phyloP scores from a whole-genome alignment of 352 stramenopile species.

The Phytophthora palmivora region DNA sequence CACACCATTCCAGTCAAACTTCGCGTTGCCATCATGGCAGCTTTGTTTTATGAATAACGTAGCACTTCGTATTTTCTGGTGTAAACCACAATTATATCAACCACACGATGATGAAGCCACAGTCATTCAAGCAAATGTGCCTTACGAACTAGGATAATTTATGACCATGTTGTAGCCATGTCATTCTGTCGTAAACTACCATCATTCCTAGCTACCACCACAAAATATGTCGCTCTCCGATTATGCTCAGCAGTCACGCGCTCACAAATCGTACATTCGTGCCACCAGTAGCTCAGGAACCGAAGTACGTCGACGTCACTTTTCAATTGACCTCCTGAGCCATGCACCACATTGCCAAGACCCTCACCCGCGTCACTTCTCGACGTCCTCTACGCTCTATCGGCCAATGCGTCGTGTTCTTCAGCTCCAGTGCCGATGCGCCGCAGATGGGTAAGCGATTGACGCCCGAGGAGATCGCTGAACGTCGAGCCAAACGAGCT shows the following conservation, averaged over 20 bases:
- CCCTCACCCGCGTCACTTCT: neutral
- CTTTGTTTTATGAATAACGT: too few relatives aligned
- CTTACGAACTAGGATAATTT: too few relatives aligned
- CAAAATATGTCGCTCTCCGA: slow-evolving; percentile 2
- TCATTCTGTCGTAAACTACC: slow-evolving; percentile 24
- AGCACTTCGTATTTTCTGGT: too few relatives aligned
- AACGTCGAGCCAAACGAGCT: slow-evolving; percentile 40
- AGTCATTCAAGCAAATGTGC: too few relatives aligned
- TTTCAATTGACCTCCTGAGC: slow-evolving; percentile 8
- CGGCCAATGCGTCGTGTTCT: slow-evolving; percentile 17
- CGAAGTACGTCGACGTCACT: slow-evolving; percentile 30
- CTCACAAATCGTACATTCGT: slow-evolving; percentile 2
- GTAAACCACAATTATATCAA: too few relatives aligned
- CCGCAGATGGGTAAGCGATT: slow-evolving; percentile 35
- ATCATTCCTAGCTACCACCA: slow-evolving; percentile 28
- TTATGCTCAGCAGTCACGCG: slow-evolving; percentile 30
- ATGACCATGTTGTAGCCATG: too few relatives aligned
- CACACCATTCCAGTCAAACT: too few relatives aligned
- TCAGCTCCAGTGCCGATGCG: slow-evolving; percentile 7
- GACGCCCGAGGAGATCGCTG: slow-evolving; percentile 36
- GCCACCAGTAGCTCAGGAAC: slow-evolving; percentile 25
- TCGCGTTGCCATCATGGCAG: too few relatives aligned
- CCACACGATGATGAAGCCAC: too few relatives aligned
- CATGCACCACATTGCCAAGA: slow-evolving; percentile 28
- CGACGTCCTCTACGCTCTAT: slow-evolving; percentile 6